Evolutionary conservation across 176 grass and related monocot species (phyloP).

Genomic region (Oryza officinalis): DNA sequence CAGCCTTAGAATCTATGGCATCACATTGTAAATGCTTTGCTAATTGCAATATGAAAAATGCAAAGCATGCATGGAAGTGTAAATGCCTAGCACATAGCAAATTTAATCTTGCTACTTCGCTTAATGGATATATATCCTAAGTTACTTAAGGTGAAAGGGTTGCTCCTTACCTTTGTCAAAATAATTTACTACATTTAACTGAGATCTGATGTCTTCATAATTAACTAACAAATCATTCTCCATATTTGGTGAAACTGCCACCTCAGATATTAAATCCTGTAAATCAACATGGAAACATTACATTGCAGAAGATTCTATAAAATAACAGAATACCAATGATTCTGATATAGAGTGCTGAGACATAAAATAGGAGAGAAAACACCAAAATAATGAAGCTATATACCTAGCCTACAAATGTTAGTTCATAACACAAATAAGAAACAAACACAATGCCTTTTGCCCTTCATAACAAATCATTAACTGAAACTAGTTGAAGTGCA

Average conservation of each 20-base stretch:
- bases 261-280: conserved; percentile 69
- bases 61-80: not conserved
- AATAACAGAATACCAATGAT: conserved; percentile 3
- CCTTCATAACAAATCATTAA: not conserved
- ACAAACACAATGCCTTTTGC: not conserved
- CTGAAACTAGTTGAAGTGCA: not conserved
- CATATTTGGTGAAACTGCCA: conserved; percentile 45
- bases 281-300: conserved; percentile 24
- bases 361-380: not conserved
- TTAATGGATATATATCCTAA: not conserved
- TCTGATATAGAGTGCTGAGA: not conserved
- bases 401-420: not conserved
- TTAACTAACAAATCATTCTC: conserved; percentile 54
- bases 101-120: not conserved
- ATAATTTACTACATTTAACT: conserved; percentile 46
- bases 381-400: conserved; percentile 9
- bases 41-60: not conserved
- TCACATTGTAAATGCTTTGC: not conserved
- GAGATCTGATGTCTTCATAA: conserved; percentile 51
- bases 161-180: conserved; percentile 55
- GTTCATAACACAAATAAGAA: conserved; percentile 24
- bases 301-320: not conserved
- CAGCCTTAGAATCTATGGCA: not conserved
- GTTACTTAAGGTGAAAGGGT: not conserved
- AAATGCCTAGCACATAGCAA: not conserved